Conservation (phyloP, 2,329 filamentous ascomycete species). For the Verticillium nubilum region DNA sequence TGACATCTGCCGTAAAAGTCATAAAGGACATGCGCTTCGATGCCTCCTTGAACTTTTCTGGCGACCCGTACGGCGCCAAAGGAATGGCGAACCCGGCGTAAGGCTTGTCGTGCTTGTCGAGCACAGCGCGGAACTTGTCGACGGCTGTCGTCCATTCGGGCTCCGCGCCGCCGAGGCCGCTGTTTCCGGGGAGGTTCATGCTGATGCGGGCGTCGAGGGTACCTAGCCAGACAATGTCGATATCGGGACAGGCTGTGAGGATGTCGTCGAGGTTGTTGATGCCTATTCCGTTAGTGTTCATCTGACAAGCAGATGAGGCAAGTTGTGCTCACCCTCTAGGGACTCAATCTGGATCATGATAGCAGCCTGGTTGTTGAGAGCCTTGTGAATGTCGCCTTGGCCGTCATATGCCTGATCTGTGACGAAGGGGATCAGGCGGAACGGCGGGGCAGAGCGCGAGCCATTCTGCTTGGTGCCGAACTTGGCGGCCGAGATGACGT, state of each 20-base stretch:
- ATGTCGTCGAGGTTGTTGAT: slow-evolving; percentile 44
- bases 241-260: slow-evolving; percentile 37
- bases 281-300: slow-evolving; percentile 14
- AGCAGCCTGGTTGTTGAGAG: slow-evolving; percentile 39
- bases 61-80: slow-evolving; percentile 16
- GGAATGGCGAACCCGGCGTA: slow-evolving; percentile 24
- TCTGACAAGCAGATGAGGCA: background rate
- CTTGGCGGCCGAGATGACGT: slow-evolving; percentile 36
- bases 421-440: slow-evolving; percentile 31
- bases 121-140: slow-evolving; percentile 27
- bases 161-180: slow-evolving; percentile 25
- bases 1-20: slow-evolving; percentile 15
- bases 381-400: slow-evolving; percentile 26
- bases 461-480: slow-evolving; percentile 33
- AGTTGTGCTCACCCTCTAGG: slow-evolving; percentile 17
- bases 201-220: slow-evolving; percentile 34
- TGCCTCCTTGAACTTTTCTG: slow-evolving; percentile 17
- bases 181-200: slow-evolving; percentile 34
- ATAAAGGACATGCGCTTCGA: slow-evolving; percentile 19
- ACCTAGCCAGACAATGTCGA: slow-evolving; percentile 43
- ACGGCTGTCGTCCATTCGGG: slow-evolving; percentile 34
- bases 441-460: slow-evolving; percentile 39
- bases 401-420: slow-evolving; percentile 29
- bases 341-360: slow-evolving; percentile 43
- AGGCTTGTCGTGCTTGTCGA: slow-evolving; percentile 42